Evolutionary conservation across 2,329 filamentous ascomycete genomes (phyloP).

Genomic region (Coniochaeta ligniaria): DNA sequence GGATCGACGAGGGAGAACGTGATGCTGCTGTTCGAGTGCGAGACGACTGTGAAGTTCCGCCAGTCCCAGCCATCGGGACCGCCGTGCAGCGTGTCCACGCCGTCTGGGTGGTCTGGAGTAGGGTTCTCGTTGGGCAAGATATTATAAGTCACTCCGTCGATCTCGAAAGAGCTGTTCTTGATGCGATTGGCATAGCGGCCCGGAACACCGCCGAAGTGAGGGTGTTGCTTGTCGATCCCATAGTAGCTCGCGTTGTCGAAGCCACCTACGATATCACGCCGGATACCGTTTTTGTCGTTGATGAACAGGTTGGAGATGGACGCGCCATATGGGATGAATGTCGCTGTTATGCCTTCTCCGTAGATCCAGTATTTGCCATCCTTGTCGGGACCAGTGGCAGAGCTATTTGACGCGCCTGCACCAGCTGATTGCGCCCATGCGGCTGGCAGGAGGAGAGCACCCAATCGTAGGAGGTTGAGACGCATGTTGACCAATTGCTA

Average conservation of each 20-base stretch:
- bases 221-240: conserved; percentile 54
- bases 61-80: conserved; percentile 69
- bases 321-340: conserved; percentile 69
- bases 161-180: conserved; percentile 65
- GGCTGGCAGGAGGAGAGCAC: conserved; percentile 22
- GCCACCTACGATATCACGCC: conserved; percentile 64
- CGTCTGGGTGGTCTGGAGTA: conserved; percentile 38
- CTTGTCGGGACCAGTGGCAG: conserved; percentile 34
- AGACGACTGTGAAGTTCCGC: conserved; percentile 69
- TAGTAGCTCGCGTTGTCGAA: conserved; percentile 74
- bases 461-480: conserved; percentile 9
- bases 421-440: conserved; percentile 12
- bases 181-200: conserved; percentile 78
- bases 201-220: conserved; percentile 65
- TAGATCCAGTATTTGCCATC: conserved; percentile 67
- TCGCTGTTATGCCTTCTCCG: conserved; percentile 57
- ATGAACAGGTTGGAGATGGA: conserved; percentile 66
- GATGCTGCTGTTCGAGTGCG: conserved; percentile 59
- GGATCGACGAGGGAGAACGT: conserved; percentile 69
- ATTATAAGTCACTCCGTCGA: conserved; percentile 56
- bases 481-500: background rate
- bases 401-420: background rate
- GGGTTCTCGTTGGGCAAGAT: conserved; percentile 58
- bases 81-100: conserved; percentile 61
- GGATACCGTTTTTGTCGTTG: conserved; percentile 59